phyloP scores from a whole-genome alignment of 2,329 filamentous ascomycete species.

The Fusarium nisikadoi region DNA sequence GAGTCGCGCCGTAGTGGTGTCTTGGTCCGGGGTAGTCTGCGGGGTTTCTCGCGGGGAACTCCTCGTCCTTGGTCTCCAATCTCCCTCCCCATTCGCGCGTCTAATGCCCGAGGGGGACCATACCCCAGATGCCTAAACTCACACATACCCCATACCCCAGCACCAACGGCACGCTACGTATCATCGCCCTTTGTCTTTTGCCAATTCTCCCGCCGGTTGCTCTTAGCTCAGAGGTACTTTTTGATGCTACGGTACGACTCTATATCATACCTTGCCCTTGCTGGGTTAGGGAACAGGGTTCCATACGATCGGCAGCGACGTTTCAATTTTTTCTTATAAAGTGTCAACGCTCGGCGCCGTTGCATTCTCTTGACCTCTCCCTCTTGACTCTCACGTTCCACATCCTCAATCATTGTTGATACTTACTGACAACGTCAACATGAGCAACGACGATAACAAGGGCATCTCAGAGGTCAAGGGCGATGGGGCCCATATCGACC shows the following conservation, averaged over 20 bases:
- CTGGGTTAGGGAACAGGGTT: not conserved
- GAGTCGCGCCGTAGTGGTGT: slow-evolving; percentile 39
- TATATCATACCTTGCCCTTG: not conserved
- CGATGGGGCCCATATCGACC: slow-evolving; percentile 24
- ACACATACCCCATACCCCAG: not conserved
- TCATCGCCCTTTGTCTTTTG: slow-evolving; percentile 5
- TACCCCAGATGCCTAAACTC: slow-evolving; percentile 42
- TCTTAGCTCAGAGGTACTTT: slow-evolving; percentile 1
- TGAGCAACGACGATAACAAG: slow-evolving; percentile 30
- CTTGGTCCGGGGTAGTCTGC: slow-evolving; percentile 27
- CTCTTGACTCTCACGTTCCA: not conserved
- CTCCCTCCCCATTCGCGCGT: slow-evolving; percentile 34
- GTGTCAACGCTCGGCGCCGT: slow-evolving; percentile 1
- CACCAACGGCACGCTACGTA: slow-evolving; percentile 8
- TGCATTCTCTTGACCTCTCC: not conserved
- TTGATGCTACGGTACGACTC: not conserved
- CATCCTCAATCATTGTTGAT: slow-evolving; percentile 22
- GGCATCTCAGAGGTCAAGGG: slow-evolving; percentile 25
- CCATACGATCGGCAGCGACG: not conserved
- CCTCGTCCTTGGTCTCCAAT: not conserved
- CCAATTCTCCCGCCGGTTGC: slow-evolving; percentile 7
- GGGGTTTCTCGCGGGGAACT: slow-evolving; percentile 15
- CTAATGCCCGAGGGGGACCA: slow-evolving; percentile 6
- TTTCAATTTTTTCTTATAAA: slow-evolving; percentile 17
- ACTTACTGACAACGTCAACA: slow-evolving; percentile 18